Evolutionary conservation across 2,329 filamentous ascomycete species (phyloP).

Genomic region (Cylindrodendrum hubeiense): DNA sequence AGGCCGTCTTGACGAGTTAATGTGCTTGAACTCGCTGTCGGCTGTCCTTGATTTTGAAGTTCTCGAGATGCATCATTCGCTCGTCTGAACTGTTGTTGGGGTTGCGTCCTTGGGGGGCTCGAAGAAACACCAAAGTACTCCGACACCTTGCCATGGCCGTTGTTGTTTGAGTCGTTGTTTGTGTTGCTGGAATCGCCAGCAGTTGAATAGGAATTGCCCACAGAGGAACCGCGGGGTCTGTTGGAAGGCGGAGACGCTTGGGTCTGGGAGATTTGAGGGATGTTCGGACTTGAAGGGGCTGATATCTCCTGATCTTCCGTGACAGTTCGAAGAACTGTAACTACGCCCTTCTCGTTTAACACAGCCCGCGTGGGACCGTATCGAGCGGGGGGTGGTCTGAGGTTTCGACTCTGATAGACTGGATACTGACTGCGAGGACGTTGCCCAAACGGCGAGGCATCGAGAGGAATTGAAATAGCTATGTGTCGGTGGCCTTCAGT

Average conservation of each 20-base stretch:
- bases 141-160: conserved; percentile 23
- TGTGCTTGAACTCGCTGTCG: background rate
- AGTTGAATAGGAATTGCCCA: conserved; percentile 11
- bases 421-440: conserved; percentile 51
- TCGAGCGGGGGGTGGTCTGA: conserved; percentile 33
- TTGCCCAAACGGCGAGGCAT: conserved; percentile 59
- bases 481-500: conserved; percentile 68
- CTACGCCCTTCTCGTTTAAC: conserved; percentile 51
- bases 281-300: conserved; percentile 23
- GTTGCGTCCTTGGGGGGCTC: conserved; percentile 34
- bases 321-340: conserved; percentile 51
- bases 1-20: conserved; percentile 14
- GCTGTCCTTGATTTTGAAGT: conserved; percentile 25
- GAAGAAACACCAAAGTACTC: conserved; percentile 42
- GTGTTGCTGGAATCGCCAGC: conserved; percentile 25
- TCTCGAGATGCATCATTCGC: conserved; percentile 35
- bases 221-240: conserved; percentile 11
- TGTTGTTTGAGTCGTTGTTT: conserved; percentile 35
- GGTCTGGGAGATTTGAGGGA: conserved; percentile 22
- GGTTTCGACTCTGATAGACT: conserved; percentile 37
- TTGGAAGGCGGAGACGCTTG: conserved; percentile 20
- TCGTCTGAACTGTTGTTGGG: conserved; percentile 38
- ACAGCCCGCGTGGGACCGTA: conserved; percentile 45
- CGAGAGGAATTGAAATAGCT: conserved; percentile 70
- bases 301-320: conserved; percentile 40